Evolutionary conservation across 139 green algal genomes (phyloP), one percentile per base, ranked within the genome.

Genomic region (Picocystis salinarum): DNA sequence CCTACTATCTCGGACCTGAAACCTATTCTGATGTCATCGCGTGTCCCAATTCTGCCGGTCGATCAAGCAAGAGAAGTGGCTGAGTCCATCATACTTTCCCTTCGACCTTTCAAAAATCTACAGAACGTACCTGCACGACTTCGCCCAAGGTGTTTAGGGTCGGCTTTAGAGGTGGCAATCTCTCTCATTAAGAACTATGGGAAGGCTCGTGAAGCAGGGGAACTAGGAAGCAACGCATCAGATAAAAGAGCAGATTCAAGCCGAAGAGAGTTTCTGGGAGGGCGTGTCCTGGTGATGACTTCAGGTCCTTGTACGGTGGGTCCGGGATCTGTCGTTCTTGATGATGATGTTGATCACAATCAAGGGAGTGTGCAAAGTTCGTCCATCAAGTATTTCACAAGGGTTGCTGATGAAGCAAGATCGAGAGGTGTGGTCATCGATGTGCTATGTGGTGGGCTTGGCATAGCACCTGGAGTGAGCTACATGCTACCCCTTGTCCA

Each of bases 391-490:
- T 53, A 59, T 56, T 42, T 68, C n/a, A 39, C 51, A 22, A 15
- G 17, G 17, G 46, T 69, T 12, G 37, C 52, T 1, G 9, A 11
- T 10, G 18, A 50, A 13, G 53, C 64, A 30, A 48, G 12, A 23
- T 6, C 23, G 22, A 20, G 41, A 30, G 64, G 60, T 17, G 46
- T 52, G 6, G 40, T 54, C 3, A 53, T 74, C 4, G 63, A 74
- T 36, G 24, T 74, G 13, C 22, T 74, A 12, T 45, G 39, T 15
- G 64, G 26, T 0, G 64, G 64, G 2, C 17, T 33, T 13, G 46
- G 48, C 4, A n/a, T n/a, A n/a, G 59, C 59, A 0, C 42, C 67
- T 4, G 51, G 53, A 28, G 46, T 62, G 22, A 51, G 52, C 7
- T 20, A 55, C 24, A 39, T 74, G 33, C 44, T 28, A 13, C 30